phyloP scores from a whole-genome alignment of 371 early-diverging fungal species.

The Phascolomyces articulosus region DNA sequence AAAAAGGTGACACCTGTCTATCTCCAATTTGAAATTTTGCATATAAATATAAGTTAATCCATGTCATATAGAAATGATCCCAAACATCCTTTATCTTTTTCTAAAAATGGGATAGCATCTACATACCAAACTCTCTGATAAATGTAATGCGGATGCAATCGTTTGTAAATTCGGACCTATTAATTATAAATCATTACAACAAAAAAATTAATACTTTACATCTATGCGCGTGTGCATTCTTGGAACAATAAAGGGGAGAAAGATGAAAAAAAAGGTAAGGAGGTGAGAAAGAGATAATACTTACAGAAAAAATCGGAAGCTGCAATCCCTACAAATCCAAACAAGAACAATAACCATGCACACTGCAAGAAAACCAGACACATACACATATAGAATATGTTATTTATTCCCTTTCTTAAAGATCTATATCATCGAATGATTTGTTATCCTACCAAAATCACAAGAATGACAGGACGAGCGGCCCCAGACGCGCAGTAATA shows the following conservation, averaged over 20 bases:
- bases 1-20: conserved; percentile 87
- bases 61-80: too few species aligned
- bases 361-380: too few species aligned
- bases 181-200: neutral
- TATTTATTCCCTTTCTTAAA: too few species aligned
- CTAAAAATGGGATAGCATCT: too few species aligned
- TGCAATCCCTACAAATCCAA: conserved; percentile 72
- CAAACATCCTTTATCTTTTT: too few species aligned
- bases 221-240: neutral
- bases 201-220: too few species aligned
- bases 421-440: too few species aligned
- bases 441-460: conserved; percentile 44
- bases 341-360: conserved; percentile 61
- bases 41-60: too few species aligned
- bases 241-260: neutral
- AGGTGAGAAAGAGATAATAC: conserved; percentile 10
- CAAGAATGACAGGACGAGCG: conserved; percentile 37
- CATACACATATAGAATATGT: neutral
- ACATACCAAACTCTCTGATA: conserved; percentile 69
- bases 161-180: conserved; percentile 68
- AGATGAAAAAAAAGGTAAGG: neutral
- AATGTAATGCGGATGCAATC: conserved; percentile 60
- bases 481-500: conserved; percentile 59
- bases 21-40: neutral
- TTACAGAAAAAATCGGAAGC: conserved; percentile 77